Evolutionary conservation across 768 basidiomycete species (phyloP).

Genomic region (Podaxis pistillaris): DNA sequence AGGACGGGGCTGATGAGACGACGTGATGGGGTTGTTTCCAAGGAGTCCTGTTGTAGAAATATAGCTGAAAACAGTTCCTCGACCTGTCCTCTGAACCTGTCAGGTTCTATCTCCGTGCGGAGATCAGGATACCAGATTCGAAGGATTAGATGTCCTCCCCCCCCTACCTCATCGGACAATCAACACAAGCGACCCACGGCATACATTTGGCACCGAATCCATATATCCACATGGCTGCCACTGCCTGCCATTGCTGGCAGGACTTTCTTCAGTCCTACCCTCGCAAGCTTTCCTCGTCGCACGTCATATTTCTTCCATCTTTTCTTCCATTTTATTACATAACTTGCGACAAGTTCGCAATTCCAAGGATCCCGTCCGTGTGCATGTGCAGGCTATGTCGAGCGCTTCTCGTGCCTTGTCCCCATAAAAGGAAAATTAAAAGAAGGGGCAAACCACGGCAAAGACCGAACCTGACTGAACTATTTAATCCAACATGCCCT

Average conservation of each 20-base stretch:
- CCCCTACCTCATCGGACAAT: constrained; percentile 42
- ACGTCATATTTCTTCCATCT: not conserved
- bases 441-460: constrained; percentile 5
- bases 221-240: constrained; percentile 20
- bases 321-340: constrained; percentile 18
- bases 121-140: constrained; percentile 21
- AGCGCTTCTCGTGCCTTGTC: constrained; percentile 22
- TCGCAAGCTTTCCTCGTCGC: not conserved
- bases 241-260: constrained; percentile 10
- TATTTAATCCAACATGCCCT: constrained; percentile 8
- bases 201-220: constrained; percentile 29
- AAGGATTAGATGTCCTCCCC: constrained; percentile 15
- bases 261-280: not conserved
- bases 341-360: constrained; percentile 23
- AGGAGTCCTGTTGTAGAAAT: constrained; percentile 35
- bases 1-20: constrained; percentile 28
- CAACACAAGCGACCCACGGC: constrained; percentile 34
- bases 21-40: constrained; percentile 48
- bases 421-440: constrained; percentile 16
- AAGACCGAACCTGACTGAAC: constrained; percentile 3
- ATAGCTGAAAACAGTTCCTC: constrained; percentile 28
- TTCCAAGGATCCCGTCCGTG: constrained; percentile 8
- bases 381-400: not conserved
- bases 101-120: constrained; percentile 23
- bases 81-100: constrained; percentile 22